These are phyloP conservation scores for Anthostomella pinea DNA, from an alignment of 2,329 filamentous ascomycete species.

Conservation along the genomic window DNA sequence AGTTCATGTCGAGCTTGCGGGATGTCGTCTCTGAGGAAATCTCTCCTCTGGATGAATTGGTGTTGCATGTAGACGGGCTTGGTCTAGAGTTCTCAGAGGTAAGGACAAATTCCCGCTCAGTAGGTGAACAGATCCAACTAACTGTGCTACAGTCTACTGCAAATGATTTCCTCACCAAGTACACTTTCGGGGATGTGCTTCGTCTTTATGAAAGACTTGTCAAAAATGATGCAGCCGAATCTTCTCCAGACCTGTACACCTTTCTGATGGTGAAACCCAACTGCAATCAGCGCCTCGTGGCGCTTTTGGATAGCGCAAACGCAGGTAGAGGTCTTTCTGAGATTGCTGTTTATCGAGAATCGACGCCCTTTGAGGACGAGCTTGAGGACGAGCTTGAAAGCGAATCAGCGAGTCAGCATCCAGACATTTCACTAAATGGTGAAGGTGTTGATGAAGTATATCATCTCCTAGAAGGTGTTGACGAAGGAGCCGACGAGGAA, in stretches of 20 bases:
- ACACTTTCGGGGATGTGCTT: constrained; percentile 31
- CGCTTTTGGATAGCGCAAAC: constrained; percentile 30
- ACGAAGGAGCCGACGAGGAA: too few species aligned
- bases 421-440: constrained; percentile 13
- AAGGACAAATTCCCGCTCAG: constrained; percentile 7
- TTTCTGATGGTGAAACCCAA: constrained; percentile 33
- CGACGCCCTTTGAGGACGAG: constrained; percentile 19
- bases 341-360: constrained; percentile 30
- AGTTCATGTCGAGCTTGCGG: constrained; percentile 29
- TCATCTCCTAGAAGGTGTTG: constrained; percentile 16
- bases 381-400: constrained; percentile 9
- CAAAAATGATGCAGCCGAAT: constrained; percentile 27
- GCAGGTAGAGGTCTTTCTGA: constrained; percentile 31
- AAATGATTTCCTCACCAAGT: constrained; percentile 27
- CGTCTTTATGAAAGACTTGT: constrained; percentile 30
- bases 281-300: constrained; percentile 31
- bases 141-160: constrained; percentile 27
- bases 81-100: constrained; percentile 34
- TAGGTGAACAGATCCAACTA: constrained; percentile 12
- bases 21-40: constrained; percentile 32
- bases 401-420: too few species aligned
- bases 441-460: constrained; percentile 17
- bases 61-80: constrained; percentile 32
- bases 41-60: constrained; percentile 33
- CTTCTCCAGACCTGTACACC: constrained; percentile 27